These are phyloP conservation scores for Cutaneotrichosporon daszewskae DNA, from an alignment of 1,284 basidiomycete species.

Conservation along the genomic window DNA sequence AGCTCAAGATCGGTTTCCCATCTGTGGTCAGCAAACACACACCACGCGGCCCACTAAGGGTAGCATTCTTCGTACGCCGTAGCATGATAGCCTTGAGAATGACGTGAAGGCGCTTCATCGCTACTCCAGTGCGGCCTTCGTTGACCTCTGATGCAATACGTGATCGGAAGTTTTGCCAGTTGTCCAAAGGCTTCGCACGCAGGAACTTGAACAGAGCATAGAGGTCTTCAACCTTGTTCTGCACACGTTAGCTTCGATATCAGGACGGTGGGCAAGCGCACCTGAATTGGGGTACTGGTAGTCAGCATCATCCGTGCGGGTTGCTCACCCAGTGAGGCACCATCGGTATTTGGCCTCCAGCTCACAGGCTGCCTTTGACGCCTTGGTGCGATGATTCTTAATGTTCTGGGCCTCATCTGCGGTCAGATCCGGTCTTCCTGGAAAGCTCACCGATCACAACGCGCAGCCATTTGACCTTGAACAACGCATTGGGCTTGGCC, in stretches of 20 bases:
- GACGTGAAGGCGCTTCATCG: slow-evolving; percentile 79
- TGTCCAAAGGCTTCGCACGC: slow-evolving; percentile 72
- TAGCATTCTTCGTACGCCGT: slow-evolving; percentile 75
- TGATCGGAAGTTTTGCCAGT: slow-evolving; percentile 70
- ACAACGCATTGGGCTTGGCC: slow-evolving; percentile 58
- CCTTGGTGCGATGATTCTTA: slow-evolving; percentile 83
- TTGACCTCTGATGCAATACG: slow-evolving; percentile 78
- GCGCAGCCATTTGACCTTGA: slow-evolving; percentile 74
- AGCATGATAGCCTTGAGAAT: slow-evolving; percentile 86
- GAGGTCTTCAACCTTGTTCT: slow-evolving; percentile 86
- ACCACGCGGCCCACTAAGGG: slow-evolving; percentile 46
- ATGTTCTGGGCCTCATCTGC: slow-evolving; percentile 95
- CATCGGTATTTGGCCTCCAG: slow-evolving; percentile 75
- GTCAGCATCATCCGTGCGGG: slow-evolving; percentile 3
- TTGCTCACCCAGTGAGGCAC: slow-evolving; percentile 64
- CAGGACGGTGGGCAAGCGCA: slow-evolving; percentile 16
- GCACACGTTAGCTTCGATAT: slow-evolving; percentile 27
- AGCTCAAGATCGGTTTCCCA: slow-evolving; percentile 76
- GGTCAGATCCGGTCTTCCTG: not conserved
- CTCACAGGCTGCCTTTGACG: slow-evolving; percentile 71
- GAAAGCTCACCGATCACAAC: slow-evolving; percentile 67
- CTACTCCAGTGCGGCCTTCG: slow-evolving; percentile 59
- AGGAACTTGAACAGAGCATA: slow-evolving; percentile 87
- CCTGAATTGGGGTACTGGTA: slow-evolving; percentile 70
- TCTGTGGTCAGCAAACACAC: slow-evolving; percentile 47